Percentiles rank a stretch among this genome's conserved stretches.
Conservation (phyloP, 768 basidiomycete species). For the Leucosporidium creatinivorum region DNA sequence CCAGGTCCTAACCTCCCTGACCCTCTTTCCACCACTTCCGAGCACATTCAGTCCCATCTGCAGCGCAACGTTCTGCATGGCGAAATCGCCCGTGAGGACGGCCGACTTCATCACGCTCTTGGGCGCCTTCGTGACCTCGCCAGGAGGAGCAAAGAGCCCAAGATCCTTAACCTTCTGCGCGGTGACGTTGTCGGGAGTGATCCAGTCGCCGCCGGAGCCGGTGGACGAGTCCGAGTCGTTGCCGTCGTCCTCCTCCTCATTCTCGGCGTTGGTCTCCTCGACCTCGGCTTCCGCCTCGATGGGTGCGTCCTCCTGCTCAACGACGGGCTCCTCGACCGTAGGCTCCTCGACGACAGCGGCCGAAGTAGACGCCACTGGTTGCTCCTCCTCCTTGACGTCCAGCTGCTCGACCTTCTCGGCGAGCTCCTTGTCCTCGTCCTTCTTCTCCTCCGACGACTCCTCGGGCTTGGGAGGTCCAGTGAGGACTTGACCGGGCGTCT, state of each 20-base stretch:
- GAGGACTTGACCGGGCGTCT: constrained; percentile 37
- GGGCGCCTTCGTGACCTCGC: constrained; percentile 29
- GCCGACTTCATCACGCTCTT: constrained; percentile 54
- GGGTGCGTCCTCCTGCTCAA: neutral
- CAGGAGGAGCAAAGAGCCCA: constrained; percentile 61
- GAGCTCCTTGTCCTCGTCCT: constrained; percentile 31
- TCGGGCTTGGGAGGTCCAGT: constrained; percentile 39
- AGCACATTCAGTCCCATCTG: constrained; percentile 90
- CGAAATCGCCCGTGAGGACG: constrained; percentile 98
- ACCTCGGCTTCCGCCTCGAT: constrained; percentile 28
- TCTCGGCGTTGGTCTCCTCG: constrained; percentile 31
- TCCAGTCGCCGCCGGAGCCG: constrained; percentile 64
- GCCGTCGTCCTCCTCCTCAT: constrained; percentile 49
- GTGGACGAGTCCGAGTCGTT: constrained; percentile 59
- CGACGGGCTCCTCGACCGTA: neutral
- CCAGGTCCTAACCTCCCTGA: constrained; percentile 88
- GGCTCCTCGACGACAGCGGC: neutral
- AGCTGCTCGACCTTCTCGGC: neutral
- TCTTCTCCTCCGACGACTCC: constrained; percentile 31
- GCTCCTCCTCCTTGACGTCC: constrained; percentile 7
- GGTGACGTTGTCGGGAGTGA: constrained; percentile 79
- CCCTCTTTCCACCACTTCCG: constrained; percentile 79
- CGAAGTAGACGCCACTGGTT: constrained; percentile 4
- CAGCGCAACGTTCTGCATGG: constrained; percentile 94
- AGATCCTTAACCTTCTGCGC: constrained; percentile 81